A percentile compares a stretch with the other conserved stretches of the same genome.
phyloP scores from a whole-genome alignment of 129 eudicot species.

The Chrysanthemum lavandulifolium region DNA sequence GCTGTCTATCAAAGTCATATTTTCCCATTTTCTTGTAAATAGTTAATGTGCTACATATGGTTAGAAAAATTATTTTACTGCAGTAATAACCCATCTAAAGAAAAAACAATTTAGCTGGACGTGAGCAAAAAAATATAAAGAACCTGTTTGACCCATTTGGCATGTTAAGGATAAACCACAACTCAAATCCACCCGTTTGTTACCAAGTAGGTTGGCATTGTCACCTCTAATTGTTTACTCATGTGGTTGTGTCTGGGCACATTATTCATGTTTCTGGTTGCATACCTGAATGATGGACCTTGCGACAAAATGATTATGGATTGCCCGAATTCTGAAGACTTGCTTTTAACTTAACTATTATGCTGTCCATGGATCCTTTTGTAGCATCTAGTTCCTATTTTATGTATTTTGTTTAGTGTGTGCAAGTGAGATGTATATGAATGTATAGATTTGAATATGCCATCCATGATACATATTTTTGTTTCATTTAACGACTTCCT shows the following conservation, averaged over 20 bases:
- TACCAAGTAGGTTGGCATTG: conserved; percentile 1
- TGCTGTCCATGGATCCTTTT: no score
- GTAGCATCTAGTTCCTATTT: no score
- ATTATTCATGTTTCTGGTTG: neutral
- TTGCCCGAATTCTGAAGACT: neutral
- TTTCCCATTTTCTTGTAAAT: neutral
- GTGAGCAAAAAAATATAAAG: neutral
- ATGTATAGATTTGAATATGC: neutral
- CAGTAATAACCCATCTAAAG: neutral
- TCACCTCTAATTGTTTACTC: neutral
- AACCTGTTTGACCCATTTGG: neutral
- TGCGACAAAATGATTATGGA: conserved; percentile 3
- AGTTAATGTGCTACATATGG: neutral
- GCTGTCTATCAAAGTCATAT: neutral
- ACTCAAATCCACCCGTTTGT: neutral
- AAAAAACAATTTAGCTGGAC: neutral
- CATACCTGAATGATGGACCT: conserved; percentile 16
- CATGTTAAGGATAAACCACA: neutral
- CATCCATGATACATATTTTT: neutral
- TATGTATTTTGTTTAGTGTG: neutral
- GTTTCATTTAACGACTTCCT: conserved; percentile 2
- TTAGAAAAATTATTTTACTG: neutral
- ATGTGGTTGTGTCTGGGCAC: conserved; percentile 7
- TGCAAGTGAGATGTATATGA: neutral
- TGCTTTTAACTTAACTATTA: no score